Percentiles rank a stretch among this genome's conserved stretches.
Conservation (phyloP, 2,329 filamentous ascomycete species). For the Plectosphaerella plurivora region DNA sequence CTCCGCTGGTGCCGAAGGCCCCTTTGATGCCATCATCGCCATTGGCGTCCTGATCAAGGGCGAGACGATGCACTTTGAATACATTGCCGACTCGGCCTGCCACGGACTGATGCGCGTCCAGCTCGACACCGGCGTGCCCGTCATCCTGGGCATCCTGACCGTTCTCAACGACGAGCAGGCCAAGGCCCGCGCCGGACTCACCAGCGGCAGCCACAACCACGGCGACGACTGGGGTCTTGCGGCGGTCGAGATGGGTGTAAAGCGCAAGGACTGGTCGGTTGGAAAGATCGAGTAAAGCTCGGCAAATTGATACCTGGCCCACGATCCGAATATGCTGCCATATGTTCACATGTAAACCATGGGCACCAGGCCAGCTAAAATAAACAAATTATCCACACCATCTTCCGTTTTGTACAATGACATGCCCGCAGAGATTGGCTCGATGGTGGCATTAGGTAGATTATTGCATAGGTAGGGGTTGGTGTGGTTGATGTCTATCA, state of each 20-base stretch:
- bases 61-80: constrained; percentile 99
- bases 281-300: constrained; percentile 50
- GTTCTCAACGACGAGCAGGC: constrained; percentile 87
- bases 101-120: constrained; percentile 94
- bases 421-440: background rate
- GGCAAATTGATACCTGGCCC: background rate
- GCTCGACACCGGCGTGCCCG: constrained; percentile 80
- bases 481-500: constrained; percentile 2
- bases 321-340: background rate
- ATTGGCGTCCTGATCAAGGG: constrained; percentile 97
- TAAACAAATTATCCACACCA: constrained; percentile 4
- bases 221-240: constrained; percentile 94
- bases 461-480: background rate
- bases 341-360: background rate
- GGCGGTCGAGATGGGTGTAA: constrained; percentile 89
- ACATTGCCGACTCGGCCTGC: constrained; percentile 87
- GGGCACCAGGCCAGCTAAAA: background rate
- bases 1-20: constrained; percentile 36
- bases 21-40: constrained; percentile 92
- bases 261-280: constrained; percentile 77
- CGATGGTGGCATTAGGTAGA: constrained; percentile 1
- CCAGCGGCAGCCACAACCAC: constrained; percentile 74
- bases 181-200: constrained; percentile 73
- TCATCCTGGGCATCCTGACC: constrained; percentile 89
- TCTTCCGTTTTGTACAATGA: background rate